Evolutionary conservation across 441 rosid species (phyloP), one percentile per base, ranked within the genome.

Genomic region (Brassica balearica): DNA sequence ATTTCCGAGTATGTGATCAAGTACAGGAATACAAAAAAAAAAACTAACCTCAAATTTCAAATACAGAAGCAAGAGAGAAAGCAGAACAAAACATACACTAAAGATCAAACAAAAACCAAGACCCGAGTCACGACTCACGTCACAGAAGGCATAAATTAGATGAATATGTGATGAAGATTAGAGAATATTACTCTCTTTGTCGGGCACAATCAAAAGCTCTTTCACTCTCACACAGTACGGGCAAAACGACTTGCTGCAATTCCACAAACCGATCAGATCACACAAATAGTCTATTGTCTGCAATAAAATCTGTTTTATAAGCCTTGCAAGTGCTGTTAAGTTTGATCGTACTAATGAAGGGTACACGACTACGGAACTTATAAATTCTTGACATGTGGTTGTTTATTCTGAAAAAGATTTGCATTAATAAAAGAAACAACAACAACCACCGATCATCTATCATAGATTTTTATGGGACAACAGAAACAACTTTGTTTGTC

Each of bases 241-340:
- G 25, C 97, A 94, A 79, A 10, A 87, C 17, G 90, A 8, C 72
- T 91, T 94, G 89, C 97, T 94, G 90, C 85, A 79, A 8, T 65
- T 70, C 11, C 69, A 14, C 0, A 20, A 14, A 66, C 23, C 32
- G 2, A 51, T 36, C 34, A 67, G 34, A 67, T 19, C 4, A 38
- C 11, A 51, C 20, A 14, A 51, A 51, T 51, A 51, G 6, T 51
- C 7, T 51, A 51, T 14, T 51, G 19, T 12, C 19, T 51, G 56
- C 19, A 14, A 1, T 51, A 51, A 5, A 51, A n/a, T 51, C 6
- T 14, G 56, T n/a, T 51, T 51, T 51, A 51, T 51, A 51, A 51
- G 56, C 7, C 56, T 51, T 51, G 19, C 19, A 51, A 51, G 56
- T 51, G 56, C 19, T 51, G 19, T 3, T 51, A 6, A 51, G 56